Evolutionary conservation across 306 rosid genomes (phyloP), one percentile per base, ranked within the genome.

Genomic region (Malus orientalis): DNA sequence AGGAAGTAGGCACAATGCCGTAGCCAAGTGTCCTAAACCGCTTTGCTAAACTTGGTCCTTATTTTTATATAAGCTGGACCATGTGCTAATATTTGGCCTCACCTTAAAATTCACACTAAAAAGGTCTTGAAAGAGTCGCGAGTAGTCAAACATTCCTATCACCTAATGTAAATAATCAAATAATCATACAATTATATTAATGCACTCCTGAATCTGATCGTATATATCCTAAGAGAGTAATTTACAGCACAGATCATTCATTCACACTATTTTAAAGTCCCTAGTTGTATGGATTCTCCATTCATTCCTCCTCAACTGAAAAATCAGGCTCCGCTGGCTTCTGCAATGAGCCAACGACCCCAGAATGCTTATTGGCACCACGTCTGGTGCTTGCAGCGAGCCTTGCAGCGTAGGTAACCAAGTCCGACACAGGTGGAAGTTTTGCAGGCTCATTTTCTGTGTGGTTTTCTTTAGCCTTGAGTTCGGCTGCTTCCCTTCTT

Each of bases 271-370:
- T 66, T 36, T 36, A 20, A 13, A 11, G 11, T 44, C n/a, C 54
- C 38, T 18, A 38, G 22, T 44, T 67, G 49, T 15, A 29, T 77
- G 42, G 32, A 60, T 62, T 33, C 75, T 47, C 18, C 14, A 0
- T 51, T 68, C 73, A 72, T 62, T 60, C 73, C 70, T 89, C 88
- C 33, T 80, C 88, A 38, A 87, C 81, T 22, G 86, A 86, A 78
- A 94, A 94, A 61, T 90, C 91, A 1, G 97, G 97, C 69, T 94
- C 97, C 25, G 83, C 80, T 23, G 98, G 98, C 80, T 94, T 94
- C 77, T 76, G 91, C 85, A 90, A 82, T 45, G 90, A 84, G 73
- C 82, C 86, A 1, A 85, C 89, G 2, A 73, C 88, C 19, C 84
- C 91, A 42, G 86, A 79, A 78, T 76, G 84, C 73, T 67, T 71